Evolutionary conservation across 225 moss, liverwort and hornwort genomes (phyloP).

Genomic region (Anthoceros angustus): DNA sequence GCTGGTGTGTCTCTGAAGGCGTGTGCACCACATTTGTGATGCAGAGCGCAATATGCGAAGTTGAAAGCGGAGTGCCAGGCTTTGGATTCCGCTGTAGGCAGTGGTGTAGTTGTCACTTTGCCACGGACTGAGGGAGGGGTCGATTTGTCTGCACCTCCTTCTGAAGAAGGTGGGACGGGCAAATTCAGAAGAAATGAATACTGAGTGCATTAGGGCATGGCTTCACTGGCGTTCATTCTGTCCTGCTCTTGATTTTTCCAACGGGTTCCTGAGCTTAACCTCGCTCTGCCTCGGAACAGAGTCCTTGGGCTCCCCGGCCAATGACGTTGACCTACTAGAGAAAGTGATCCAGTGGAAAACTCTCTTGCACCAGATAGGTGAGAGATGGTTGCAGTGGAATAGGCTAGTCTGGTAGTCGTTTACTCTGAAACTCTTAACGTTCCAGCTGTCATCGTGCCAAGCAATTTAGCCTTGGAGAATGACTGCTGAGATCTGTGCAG

Average conservation of each 20-base stretch:
- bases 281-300: too few relatives aligned
- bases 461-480: neutral
- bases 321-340: neutral
- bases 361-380: conserved; percentile 92
- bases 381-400: neutral
- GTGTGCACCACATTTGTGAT: neutral
- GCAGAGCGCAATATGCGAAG: conserved; percentile 75
- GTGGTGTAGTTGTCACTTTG: conserved; percentile 65
- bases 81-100: conserved; percentile 79
- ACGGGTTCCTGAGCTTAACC: too few relatives aligned
- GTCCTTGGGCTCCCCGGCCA: neutral
- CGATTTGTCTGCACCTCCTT: conserved; percentile 13
- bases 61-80: conserved; percentile 68
- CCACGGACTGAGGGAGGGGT: conserved; percentile 55
- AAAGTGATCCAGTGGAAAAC: conserved; percentile 62
- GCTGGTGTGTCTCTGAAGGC: too few relatives aligned
- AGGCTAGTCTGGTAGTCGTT: too few relatives aligned
- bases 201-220: too few relatives aligned
- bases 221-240: too few relatives aligned
- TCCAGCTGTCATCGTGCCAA: neutral
- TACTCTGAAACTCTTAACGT: too few relatives aligned
- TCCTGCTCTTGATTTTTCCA: too few relatives aligned
- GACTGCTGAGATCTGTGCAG: conserved; percentile 17
- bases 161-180: too few relatives aligned
- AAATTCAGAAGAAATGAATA: too few relatives aligned